phyloP scores from a whole-genome alignment of 345 rosid species.

The Eucalyptus cloeziana region DNA sequence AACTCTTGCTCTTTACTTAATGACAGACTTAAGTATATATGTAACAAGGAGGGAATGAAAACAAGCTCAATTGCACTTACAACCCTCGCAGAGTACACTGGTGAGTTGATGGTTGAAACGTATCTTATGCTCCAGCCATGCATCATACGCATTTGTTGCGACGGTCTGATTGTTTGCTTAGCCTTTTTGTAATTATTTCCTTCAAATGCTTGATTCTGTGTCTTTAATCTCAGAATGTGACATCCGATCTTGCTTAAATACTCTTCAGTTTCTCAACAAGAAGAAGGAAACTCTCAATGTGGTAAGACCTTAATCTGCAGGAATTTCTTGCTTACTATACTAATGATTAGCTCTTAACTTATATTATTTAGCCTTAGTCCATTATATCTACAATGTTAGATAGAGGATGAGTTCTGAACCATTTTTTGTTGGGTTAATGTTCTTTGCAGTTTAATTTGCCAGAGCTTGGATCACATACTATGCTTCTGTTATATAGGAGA shows the following conservation, averaged over 20 bases:
- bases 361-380: background rate
- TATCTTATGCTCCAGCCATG: background rate
- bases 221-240: conserved; percentile 65
- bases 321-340: background rate
- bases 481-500: background rate
- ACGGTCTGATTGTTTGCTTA: background rate
- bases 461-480: background rate
- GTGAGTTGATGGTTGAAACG: conserved; percentile 15
- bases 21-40: conserved; percentile 74
- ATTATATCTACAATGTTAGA: background rate
- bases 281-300: conserved; percentile 69
- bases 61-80: conserved; percentile 77
- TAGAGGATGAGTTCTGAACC: background rate
- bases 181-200: background rate
- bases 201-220: background rate
- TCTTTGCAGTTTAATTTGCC: background rate
- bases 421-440: background rate
- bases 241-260: conserved; percentile 87
- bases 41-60: conserved; percentile 79
- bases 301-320: conserved; percentile 28
- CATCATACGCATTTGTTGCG: background rate
- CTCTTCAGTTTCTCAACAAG: conserved; percentile 93
- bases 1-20: background rate
- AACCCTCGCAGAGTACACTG: conserved; percentile 83
- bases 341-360: background rate